Evolutionary conservation across 2,329 filamentous ascomycete genomes (phyloP).

Genomic region (Cladosporium sphaerospermum): DNA sequence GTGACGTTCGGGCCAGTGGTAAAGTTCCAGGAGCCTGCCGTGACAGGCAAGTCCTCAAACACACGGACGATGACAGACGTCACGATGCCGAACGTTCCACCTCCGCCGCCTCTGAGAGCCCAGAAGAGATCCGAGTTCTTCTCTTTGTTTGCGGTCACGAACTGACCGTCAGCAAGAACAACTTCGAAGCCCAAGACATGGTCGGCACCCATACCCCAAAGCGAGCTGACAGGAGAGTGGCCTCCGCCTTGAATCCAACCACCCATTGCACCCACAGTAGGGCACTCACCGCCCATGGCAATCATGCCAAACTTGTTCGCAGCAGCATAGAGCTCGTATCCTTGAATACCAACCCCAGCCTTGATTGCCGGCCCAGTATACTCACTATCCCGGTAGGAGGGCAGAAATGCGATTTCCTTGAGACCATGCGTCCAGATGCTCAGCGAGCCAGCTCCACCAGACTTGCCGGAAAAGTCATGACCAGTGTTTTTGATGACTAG

Average conservation of each 20-base stretch:
- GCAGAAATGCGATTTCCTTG: constrained; percentile 14
- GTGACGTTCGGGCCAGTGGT: constrained; percentile 22
- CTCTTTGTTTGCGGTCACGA: constrained; percentile 3
- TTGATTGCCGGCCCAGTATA: constrained; percentile 18
- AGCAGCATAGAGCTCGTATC: constrained; percentile 12
- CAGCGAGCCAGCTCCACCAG: constrained; percentile 16
- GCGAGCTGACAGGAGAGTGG: constrained; percentile 13
- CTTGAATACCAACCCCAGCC: constrained; percentile 16
- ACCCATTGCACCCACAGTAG: constrained; percentile 20
- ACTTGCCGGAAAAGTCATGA: constrained; percentile 20
- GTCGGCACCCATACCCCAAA: constrained; percentile 20
- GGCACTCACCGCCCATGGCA: constrained; percentile 15
- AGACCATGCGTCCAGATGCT: constrained; percentile 21
- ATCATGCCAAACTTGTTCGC: constrained; percentile 1
- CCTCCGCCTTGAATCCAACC: constrained; percentile 22
- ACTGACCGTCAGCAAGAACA: neutral
- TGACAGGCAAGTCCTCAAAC: constrained; percentile 13
- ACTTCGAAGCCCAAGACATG: constrained; percentile 13
- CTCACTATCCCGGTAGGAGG: constrained; percentile 6
- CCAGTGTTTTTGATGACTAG: constrained; percentile 21
- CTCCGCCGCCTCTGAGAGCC: constrained; percentile 33
- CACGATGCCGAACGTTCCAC: constrained; percentile 24
- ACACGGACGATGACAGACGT: constrained; percentile 13
- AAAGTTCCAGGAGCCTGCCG: constrained; percentile 11
- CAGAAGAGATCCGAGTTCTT: constrained; percentile 24